Conservation (phyloP, 129 eudicot species). For the Artemisia tridentata region DNA sequence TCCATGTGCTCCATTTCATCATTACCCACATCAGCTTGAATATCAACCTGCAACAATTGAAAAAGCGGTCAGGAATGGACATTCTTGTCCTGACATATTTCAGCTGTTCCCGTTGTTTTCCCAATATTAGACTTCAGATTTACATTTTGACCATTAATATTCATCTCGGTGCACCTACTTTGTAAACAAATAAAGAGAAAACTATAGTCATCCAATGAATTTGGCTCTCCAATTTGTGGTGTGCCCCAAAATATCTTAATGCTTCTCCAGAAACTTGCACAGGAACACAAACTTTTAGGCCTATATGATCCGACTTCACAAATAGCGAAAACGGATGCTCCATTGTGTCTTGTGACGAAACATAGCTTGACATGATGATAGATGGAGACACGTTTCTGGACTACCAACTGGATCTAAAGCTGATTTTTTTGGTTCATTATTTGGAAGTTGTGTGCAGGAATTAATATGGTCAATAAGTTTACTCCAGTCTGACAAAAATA, state of each 20-base stretch:
- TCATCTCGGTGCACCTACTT: conserved; percentile 49
- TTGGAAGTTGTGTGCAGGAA: conserved; percentile 24
- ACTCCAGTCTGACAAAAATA: conserved; percentile 63
- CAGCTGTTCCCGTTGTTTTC: conserved; percentile 53
- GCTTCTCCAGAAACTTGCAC: conserved; percentile 42
- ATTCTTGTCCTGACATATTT: conserved; percentile 40
- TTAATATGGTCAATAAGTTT: conserved; percentile 44
- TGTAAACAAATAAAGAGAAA: conserved; percentile 47
- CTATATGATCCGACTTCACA: conserved; percentile 55
- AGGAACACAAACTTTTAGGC: conserved; percentile 60
- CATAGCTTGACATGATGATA: conserved; percentile 24
- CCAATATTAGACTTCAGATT: conserved; percentile 47
- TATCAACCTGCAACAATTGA: conserved; percentile 52
- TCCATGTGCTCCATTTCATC: conserved; percentile 30
- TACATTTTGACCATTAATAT: conserved; percentile 36
- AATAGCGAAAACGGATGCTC: conserved; percentile 23
- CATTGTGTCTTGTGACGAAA: conserved; percentile 26
- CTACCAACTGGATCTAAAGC: conserved; percentile 21
- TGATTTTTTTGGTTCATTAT: conserved; percentile 27
- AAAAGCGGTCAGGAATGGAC: conserved; percentile 69
- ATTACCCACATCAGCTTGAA: conserved; percentile 44
- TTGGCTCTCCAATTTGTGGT: conserved; percentile 35
- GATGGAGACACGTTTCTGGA: conserved; percentile 34
- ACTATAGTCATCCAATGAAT: conserved; percentile 31
- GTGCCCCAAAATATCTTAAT: conserved; percentile 28